A percentile compares a stretch with the other conserved stretches of the same genome.
phyloP scores from a whole-genome alignment of 2,329 filamentous ascomycete species.

The Zymoseptoria crescenta region DNA sequence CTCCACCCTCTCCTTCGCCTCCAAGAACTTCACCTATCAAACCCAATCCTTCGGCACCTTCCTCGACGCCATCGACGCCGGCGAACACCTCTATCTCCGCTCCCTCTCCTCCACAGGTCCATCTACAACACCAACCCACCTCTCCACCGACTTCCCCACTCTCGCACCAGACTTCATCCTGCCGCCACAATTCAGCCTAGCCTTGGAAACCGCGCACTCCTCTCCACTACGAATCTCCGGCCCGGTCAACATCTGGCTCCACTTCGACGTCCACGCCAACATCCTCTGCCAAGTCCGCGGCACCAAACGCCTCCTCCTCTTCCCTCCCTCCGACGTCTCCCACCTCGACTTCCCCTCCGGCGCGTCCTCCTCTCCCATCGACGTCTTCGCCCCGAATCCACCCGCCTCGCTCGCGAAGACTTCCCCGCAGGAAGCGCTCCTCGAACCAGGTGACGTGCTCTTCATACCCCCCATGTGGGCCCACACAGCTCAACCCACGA shows the following conservation, averaged over 20 bases:
- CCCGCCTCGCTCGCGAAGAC: constrained; percentile 33
- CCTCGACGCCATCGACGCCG: constrained; percentile 50
- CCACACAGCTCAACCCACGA: constrained; percentile 60
- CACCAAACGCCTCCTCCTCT: constrained; percentile 65
- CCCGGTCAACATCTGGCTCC: constrained; percentile 78
- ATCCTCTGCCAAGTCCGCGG: constrained; percentile 73
- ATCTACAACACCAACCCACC: constrained; percentile 59
- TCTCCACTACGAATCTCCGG: constrained; percentile 74
- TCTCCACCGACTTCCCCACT: constrained; percentile 62
- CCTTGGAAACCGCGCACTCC: constrained; percentile 61
- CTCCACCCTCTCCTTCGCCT: constrained; percentile 67
- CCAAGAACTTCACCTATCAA: constrained; percentile 74
- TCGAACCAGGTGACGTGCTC: constrained; percentile 66
- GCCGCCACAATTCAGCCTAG: constrained; percentile 52
- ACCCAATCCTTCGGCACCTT: constrained; percentile 62
- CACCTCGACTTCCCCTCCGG: constrained; percentile 65
- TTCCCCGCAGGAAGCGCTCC: constrained; percentile 57
- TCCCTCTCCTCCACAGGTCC: constrained; percentile 64
- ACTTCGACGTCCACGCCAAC: constrained; percentile 88
- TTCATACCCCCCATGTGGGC: constrained; percentile 80
- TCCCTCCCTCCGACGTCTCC: constrained; percentile 67
- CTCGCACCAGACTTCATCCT: constrained; percentile 63
- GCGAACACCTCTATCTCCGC: constrained; percentile 66
- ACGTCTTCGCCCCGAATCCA: constrained; percentile 51
- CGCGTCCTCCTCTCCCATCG: constrained; percentile 68